Base-by-base conservation (phyloP, 371 early-diverging fungal species). In the Circinella minor region DNA sequence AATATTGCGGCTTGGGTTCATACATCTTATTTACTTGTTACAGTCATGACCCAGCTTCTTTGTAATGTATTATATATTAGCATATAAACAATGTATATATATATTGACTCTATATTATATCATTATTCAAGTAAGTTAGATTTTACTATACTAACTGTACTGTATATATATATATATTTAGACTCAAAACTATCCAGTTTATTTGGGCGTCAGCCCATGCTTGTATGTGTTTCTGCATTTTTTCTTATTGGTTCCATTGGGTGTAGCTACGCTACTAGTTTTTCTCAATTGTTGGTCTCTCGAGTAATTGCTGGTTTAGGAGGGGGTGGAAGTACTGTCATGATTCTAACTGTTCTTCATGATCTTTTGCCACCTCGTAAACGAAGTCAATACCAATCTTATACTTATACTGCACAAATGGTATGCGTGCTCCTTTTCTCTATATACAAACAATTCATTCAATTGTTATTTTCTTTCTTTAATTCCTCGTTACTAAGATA, bases 271-370 rank as follows among this genome's bases (percentile, higher is more conserved):
- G 63, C 83, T 87, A 0, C 78, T 63, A 20, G 79, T 74, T 34
- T 77, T 89, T 80, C 85, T 82, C 66, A 75, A 76, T 80, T 97
- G 38, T 93, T 95, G 36, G 74, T 86, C 17, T 90, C 88, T 8
- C 86, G 95, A 55, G 92, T 90, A 3, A 67, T 93, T 48, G 87
- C 92, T 8, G 94, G 94, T 18, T 72, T 92, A 48, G 96, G 97
- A 46, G 95, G 94, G 10, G 93, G 92, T 49, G 81, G 83, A 34
- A 63, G 79, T 60, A 77, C 73, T 38, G 73, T 73, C 74, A 48
- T 63, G 34, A 54, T 51, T 38, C 34, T n/a, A 3, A 55, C 51
- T 9, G 57, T 66, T 0, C 48, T 66, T 18, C 57, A 63, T 51
- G 84, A 81, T 61, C 63, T 81, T 57, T 77, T 83, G 3, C 78